These are phyloP conservation scores for Alternaria rosae DNA, from an alignment of 2,329 filamentous ascomycete genomes.

Conservation along the genomic window DNA sequence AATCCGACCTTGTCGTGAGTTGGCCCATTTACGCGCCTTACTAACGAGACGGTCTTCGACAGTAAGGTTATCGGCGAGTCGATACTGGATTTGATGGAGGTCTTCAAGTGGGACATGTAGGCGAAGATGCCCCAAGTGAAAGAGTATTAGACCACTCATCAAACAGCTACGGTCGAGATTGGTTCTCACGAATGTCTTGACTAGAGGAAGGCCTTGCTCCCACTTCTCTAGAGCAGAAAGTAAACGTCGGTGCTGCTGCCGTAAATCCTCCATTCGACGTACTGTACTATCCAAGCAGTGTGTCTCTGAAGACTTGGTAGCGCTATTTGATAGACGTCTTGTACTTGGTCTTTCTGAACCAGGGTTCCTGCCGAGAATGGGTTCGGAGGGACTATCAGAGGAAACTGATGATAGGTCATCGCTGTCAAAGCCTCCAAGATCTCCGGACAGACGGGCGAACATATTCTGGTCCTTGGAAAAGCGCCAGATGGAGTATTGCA, in stretches of 20 bases:
- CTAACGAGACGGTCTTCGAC: background rate
- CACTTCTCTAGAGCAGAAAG: constrained; percentile 1
- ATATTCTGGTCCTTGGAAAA: background rate
- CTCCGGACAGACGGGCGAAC: background rate
- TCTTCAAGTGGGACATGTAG: constrained; percentile 1
- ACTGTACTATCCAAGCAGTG: background rate
- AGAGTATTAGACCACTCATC: constrained; percentile 7
- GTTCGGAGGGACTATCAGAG: background rate
- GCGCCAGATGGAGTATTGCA: background rate
- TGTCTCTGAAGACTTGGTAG: background rate
- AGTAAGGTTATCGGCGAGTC: background rate
- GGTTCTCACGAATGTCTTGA: background rate
- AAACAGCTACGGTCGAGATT: constrained; percentile 2
- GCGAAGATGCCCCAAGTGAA: background rate
- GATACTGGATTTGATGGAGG: constrained; percentile 7
- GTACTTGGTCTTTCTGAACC: background rate
- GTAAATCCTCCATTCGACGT: background rate
- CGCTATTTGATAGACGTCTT: background rate
- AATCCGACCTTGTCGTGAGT: background rate
- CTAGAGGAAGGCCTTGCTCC: constrained; percentile 1
- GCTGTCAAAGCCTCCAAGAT: background rate
- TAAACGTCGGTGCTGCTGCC: background rate
- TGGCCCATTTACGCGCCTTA: background rate
- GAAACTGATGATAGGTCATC: background rate
- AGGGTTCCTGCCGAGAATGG: background rate